Percentiles rank a stretch among this genome's conserved stretches.
Conservation (phyloP, 225 moss, liverwort and hornwort genomes). For the Bryum argenteum region DNA sequence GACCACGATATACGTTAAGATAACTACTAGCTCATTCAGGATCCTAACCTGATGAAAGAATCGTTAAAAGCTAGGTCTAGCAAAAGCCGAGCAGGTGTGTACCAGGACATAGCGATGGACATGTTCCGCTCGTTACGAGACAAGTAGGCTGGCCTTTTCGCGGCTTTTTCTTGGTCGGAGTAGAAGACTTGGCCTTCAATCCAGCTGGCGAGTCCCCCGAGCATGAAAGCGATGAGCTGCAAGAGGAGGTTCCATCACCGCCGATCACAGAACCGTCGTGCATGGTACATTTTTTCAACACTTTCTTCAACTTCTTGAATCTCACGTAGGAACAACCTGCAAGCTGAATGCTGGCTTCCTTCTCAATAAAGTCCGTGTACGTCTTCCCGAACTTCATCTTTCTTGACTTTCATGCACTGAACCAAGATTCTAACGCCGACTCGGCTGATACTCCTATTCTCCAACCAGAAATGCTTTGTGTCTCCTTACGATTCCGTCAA, state of each 20-base stretch:
- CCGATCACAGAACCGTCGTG: constrained; percentile 27
- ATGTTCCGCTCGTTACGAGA: constrained; percentile 23
- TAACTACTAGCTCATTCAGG: constrained; percentile 6
- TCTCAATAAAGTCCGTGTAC: constrained; percentile 71
- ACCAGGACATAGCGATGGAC: constrained; percentile 52
- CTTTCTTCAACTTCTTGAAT: constrained; percentile 88
- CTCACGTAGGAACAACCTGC: constrained; percentile 76
- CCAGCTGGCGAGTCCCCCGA: constrained; percentile 28
- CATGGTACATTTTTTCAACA: constrained; percentile 76
- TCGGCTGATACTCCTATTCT: not conserved
- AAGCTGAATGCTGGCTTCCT: constrained; percentile 61
- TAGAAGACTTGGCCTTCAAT: constrained; percentile 29
- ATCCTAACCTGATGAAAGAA: not conserved
- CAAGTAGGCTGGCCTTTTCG: constrained; percentile 17
- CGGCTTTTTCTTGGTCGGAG: constrained; percentile 29
- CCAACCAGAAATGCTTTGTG: not conserved
- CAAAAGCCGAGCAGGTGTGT: not conserved
- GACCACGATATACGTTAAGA: not conserved
- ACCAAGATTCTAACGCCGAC: not conserved
- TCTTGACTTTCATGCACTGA: constrained; percentile 31
- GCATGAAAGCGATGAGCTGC: constrained; percentile 12
- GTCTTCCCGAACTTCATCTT: constrained; percentile 91
- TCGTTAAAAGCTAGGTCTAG: not conserved
- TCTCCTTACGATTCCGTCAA: not conserved
- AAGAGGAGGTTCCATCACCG: constrained; percentile 1